These are phyloP conservation scores for Metarhizium robertsii DNA, from an alignment of 2,329 filamentous ascomycete species.

Conservation along the genomic window DNA sequence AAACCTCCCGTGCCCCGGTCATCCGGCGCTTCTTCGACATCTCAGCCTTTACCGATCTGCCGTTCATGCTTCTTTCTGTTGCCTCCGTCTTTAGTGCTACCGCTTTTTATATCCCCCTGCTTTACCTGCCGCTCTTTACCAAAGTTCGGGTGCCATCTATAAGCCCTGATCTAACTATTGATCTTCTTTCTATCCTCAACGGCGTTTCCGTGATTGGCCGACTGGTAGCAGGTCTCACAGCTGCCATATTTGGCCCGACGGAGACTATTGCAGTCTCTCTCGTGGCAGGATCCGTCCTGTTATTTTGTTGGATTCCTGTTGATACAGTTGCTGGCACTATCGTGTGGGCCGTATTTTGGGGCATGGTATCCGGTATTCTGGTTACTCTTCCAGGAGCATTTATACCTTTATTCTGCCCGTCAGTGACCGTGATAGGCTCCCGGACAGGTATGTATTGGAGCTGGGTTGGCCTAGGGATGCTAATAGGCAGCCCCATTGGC, in stretches of 20 bases:
- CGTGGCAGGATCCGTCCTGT: too few relatives aligned
- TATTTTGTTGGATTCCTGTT: background rate
- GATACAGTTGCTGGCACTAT: background rate
- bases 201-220: too few relatives aligned
- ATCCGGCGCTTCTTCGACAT: slow-evolving; percentile 1
- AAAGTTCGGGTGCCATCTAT: background rate
- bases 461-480: background rate
- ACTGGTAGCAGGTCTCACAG: too few relatives aligned
- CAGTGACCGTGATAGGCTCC: background rate
- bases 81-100: background rate
- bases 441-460: background rate
- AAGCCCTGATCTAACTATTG: background rate
- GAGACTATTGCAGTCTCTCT: too few relatives aligned
- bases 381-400: background rate
- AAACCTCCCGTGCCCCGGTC: background rate
- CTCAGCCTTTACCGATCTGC: background rate
- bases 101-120: background rate
- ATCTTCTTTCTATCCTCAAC: too few relatives aligned
- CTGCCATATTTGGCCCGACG: too few relatives aligned
- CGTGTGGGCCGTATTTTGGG: background rate
- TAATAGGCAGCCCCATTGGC: background rate
- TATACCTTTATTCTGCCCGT: background rate
- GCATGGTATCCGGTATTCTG: background rate
- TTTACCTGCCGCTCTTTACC: slow-evolving; percentile 1
- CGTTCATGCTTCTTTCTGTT: background rate